phyloP scores from a whole-genome alignment of 78 protist genomes.

The Trichosphaerium sp. region DNA sequence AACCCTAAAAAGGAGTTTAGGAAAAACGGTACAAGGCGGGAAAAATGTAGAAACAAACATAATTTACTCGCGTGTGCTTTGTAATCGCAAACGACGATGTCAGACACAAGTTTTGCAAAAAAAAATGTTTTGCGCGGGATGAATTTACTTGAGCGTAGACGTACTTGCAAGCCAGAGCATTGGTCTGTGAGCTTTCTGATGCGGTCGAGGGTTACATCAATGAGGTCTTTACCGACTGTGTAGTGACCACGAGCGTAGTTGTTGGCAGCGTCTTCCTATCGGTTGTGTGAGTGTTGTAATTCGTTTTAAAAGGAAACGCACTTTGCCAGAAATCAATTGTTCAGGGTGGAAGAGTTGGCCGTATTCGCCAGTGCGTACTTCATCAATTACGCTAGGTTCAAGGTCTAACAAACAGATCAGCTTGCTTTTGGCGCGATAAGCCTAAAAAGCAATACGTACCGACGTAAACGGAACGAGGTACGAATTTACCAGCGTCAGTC shows the following conservation, averaged over 20 bases:
- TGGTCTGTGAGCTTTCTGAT: constrained; percentile 96
- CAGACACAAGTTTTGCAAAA: too few species aligned
- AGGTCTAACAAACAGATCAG: constrained; percentile 53
- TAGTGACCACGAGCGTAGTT: constrained; percentile 99
- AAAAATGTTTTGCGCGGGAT: too few species aligned
- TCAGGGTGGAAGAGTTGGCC: constrained; percentile 96
- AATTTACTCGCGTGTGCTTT: too few species aligned
- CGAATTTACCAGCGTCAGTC: constrained; percentile 77
- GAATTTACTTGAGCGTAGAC: too few species aligned
- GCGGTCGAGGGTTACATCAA: constrained; percentile 85
- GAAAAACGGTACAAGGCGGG: too few species aligned
- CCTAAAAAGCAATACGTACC: constrained; percentile 55
- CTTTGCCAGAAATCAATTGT: constrained; percentile 91
- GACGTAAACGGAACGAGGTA: constrained; percentile 86
- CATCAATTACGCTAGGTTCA: constrained; percentile 96
- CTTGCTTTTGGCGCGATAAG: constrained; percentile 16
- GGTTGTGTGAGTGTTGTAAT: background rate
- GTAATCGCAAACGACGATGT: too few species aligned
- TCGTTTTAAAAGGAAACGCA: background rate
- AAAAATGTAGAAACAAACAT: too few species aligned
- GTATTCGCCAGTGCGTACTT: constrained; percentile 90
- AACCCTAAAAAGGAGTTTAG: too few species aligned
- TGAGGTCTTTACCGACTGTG: constrained; percentile 94
- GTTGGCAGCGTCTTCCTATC: constrained; percentile 97
- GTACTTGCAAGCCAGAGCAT: constrained; percentile 92